phyloP scores from a whole-genome alignment of 805 yeast genomes.

The Zygosaccharomyces siamensis region DNA sequence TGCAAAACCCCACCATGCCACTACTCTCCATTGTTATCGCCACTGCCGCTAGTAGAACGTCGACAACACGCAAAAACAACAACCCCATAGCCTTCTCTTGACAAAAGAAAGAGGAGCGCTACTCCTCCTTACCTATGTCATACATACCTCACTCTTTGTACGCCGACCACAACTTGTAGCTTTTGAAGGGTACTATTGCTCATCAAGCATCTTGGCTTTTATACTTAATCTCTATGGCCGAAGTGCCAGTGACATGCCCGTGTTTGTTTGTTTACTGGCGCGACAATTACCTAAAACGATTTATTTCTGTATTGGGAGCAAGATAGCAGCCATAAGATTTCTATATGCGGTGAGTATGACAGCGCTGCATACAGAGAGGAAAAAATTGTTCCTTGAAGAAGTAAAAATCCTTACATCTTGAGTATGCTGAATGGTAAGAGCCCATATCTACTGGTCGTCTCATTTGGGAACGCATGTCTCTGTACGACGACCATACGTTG shows the following conservation, averaged over 20 bases:
- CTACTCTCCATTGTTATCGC: too few relatives aligned
- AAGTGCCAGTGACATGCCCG: background rate
- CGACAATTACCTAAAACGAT: slow-evolving; percentile 1
- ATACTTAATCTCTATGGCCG: background rate
- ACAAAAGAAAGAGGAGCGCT: background rate
- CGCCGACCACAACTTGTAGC: background rate
- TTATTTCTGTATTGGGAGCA: background rate
- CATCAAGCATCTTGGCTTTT: background rate
- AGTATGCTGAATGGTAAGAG: background rate
- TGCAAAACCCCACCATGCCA: too few relatives aligned
- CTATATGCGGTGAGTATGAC: background rate
- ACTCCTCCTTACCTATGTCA: background rate
- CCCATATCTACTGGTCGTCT: background rate
- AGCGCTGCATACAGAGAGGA: background rate
- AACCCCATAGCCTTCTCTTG: background rate
- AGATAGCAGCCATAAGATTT: slow-evolving; percentile 5
- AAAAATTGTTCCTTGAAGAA: background rate
- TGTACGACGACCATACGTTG: background rate
- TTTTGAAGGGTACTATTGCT: background rate
- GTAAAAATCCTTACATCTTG: background rate
- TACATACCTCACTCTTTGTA: slow-evolving; percentile 1
- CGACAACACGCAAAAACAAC: background rate
- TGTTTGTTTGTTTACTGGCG: slow-evolving; percentile 4
- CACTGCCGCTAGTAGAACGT: too few relatives aligned
- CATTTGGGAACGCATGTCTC: background rate